Evolutionary conservation across 2,329 filamentous ascomycete species (phyloP), one percentile per base, ranked within the genome.

Genomic region (Decorospora gaudefroyi): DNA sequence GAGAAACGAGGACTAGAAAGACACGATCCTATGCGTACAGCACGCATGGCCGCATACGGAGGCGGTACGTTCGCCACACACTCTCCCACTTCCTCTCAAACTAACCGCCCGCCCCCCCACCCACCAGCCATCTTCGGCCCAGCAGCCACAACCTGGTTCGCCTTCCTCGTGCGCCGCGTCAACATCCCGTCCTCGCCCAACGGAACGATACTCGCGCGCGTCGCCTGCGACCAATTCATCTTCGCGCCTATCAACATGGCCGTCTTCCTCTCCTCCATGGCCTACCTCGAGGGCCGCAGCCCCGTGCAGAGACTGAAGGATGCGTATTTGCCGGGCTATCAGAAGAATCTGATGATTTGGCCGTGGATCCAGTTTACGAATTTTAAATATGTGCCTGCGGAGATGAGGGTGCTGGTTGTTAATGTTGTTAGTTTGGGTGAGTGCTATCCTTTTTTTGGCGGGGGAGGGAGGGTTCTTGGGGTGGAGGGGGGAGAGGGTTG

Each of bases 261-360:
- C 51, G 75, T 86, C 50, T 96, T 96, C 77, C 77, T 96, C 51
- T 81, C 82, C 55, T 87, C 82, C 66, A 95, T 96, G 90, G 88
- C 90, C 11, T 78, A 86, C 48, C 78, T 93, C 71, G 89, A 95
- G 72, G 88, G 89, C 49, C 43, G 51, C n/a, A 49, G 40, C 55
- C 81, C 83, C 1, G 71, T 75, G 59, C 81, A 90, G 63, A 91
- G 92, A 74, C 77, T 93, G 42, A 73, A 81, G 47, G 83, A 79
- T 62, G 86, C 81, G 48, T 96, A 90, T 74, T 71, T 73, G 55
- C 78, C 81, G 9, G 87, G 88, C 21, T 80, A 96, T 63, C 80
- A 80, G 69, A 86, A 88, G 68, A 96, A 96, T 75, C 90, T 89
- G 79, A 81, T 89, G 75, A 72, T 96, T 42, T 96, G 91, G 91